Conservation (phyloP, 441 rosid species). For the Croton laevigatus region DNA sequence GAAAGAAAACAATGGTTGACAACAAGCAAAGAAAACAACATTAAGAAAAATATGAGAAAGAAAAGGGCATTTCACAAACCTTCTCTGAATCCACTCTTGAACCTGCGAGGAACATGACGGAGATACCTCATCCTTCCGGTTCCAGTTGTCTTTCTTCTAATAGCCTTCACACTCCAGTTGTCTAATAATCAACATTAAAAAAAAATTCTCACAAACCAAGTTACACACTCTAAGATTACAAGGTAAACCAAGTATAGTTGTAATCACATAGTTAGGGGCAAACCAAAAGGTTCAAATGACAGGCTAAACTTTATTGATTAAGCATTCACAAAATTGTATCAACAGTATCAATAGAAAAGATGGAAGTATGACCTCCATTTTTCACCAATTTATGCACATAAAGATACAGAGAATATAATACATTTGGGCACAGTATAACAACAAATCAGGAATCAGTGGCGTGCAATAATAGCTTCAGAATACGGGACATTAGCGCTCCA, state of each 20-base stretch:
- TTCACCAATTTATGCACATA: too few relatives aligned
- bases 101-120: slow-evolving; percentile 77
- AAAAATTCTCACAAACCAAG: background rate
- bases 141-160: slow-evolving; percentile 86
- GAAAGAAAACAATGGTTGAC: too few relatives aligned
- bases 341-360: too few relatives aligned
- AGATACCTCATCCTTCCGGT: slow-evolving; percentile 95
- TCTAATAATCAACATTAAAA: slow-evolving; percentile 30
- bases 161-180: slow-evolving; percentile 91
- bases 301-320: too few relatives aligned
- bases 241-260: background rate
- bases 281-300: background rate
- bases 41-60: background rate
- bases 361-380: too few relatives aligned
- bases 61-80: slow-evolving; percentile 31
- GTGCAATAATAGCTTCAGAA: background rate
- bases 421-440: background rate
- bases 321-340: background rate
- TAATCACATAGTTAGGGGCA: background rate
- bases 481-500: background rate
- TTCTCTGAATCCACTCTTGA: slow-evolving; percentile 91
- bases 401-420: background rate
- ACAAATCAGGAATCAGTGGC: background rate
- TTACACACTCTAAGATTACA: background rate
- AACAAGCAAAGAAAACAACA: background rate